These are phyloP conservation scores for Leishmania arabica DNA, from an alignment of 208 protist species.

Conservation along the genomic window DNA sequence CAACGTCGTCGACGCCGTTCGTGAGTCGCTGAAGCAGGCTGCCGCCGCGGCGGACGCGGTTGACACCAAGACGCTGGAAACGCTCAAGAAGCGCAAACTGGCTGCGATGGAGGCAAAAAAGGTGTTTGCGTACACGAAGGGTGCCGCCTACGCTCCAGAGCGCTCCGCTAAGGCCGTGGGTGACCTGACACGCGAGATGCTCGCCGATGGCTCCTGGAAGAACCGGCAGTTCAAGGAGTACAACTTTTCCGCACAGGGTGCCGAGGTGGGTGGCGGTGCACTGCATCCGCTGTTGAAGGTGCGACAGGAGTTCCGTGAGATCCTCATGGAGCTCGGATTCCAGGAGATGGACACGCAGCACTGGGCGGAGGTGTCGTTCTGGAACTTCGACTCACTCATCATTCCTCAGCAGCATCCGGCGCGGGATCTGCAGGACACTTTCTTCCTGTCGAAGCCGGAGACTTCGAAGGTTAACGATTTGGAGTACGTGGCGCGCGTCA, in stretches of 20 bases:
- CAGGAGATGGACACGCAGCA: slow-evolving; percentile 99
- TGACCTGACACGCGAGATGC: slow-evolving; percentile 96
- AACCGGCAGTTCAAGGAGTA: slow-evolving; percentile 96
- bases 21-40: slow-evolving; percentile 44
- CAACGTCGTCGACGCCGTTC: slow-evolving; percentile 40
- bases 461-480: slow-evolving; percentile 40
- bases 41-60: slow-evolving; percentile 27
- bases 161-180: slow-evolving; percentile 73
- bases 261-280: slow-evolving; percentile 86
- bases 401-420: slow-evolving; percentile 99
- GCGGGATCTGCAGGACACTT: slow-evolving; percentile 99
- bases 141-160: slow-evolving; percentile 67
- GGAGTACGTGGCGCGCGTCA: slow-evolving; percentile 95
- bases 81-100: slow-evolving; percentile 94
- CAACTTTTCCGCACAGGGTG: slow-evolving; percentile 96
- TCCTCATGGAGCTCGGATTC: slow-evolving; percentile 99
- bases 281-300: slow-evolving; percentile 99
- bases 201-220: slow-evolving; percentile 94
- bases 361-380: slow-evolving; percentile 99
- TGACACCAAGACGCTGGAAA: slow-evolving; percentile 70
- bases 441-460: slow-evolving; percentile 97
- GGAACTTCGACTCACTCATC: slow-evolving; percentile 99
- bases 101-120: slow-evolving; percentile 76
- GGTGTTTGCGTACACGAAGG: slow-evolving; percentile 83
- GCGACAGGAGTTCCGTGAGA: slow-evolving; percentile 98